A percentile compares a stretch with the other conserved stretches of the same genome.
phyloP scores from a whole-genome alignment of 495 filamentous ascomycete species.

The Alectoria sarmentosa region DNA sequence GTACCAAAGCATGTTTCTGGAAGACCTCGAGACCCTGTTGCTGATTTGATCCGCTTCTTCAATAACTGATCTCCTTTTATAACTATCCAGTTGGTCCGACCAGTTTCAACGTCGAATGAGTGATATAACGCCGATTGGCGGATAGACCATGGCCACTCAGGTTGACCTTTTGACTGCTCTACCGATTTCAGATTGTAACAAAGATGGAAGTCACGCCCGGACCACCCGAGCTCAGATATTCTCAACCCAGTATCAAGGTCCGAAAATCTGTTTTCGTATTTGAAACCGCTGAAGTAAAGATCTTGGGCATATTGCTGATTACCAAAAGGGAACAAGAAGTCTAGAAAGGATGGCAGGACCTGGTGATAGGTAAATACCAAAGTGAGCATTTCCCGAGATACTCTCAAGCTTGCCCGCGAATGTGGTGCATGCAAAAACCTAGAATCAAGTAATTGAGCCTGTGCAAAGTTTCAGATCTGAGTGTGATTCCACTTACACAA shows the following conservation, averaged over 20 bases:
- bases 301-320: slow-evolving; percentile 34
- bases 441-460: not conserved
- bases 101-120: slow-evolving; percentile 38
- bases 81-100: slow-evolving; percentile 34
- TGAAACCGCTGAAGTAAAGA: slow-evolving; percentile 30
- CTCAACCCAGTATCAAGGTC: slow-evolving; percentile 17
- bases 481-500: slow-evolving; percentile 18
- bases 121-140: slow-evolving; percentile 38
- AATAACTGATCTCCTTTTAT: slow-evolving; percentile 38
- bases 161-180: slow-evolving; percentile 28
- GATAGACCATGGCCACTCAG: slow-evolving; percentile 37
- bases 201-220: slow-evolving; percentile 34
- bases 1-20: slow-evolving; percentile 24
- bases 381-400: slow-evolving; percentile 33
- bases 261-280: slow-evolving; percentile 22
- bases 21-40: slow-evolving; percentile 18
- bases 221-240: slow-evolving; percentile 35
- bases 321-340: slow-evolving; percentile 40
- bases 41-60: slow-evolving; percentile 30
- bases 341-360: slow-evolving; percentile 38
- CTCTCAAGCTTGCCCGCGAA: slow-evolving; percentile 28
- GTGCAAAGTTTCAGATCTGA: not conserved
- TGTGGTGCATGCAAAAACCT: slow-evolving; percentile 32
- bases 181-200: slow-evolving; percentile 42
- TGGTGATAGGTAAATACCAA: slow-evolving; percentile 38